Percentiles rank a stretch among this genome's conserved stretches.
Evolutionary conservation across 257 asterid genomes (phyloP).

Genomic region (Salvia miltiorrhiza): DNA sequence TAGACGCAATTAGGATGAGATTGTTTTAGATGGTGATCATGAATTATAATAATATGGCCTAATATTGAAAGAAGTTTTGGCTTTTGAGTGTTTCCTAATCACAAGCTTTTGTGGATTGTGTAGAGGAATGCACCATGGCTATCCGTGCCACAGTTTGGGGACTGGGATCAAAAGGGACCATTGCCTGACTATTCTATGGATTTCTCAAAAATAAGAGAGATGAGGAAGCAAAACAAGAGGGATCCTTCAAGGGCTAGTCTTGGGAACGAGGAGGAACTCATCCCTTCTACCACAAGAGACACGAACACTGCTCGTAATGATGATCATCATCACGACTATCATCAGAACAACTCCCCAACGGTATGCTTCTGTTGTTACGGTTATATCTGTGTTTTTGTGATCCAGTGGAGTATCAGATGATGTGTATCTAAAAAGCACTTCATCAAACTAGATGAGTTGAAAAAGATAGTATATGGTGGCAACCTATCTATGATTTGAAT

Average conservation of each 20-base stretch:
- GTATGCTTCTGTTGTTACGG: slow-evolving; percentile 31
- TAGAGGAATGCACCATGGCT: slow-evolving; percentile 71
- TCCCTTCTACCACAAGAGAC: slow-evolving; percentile 40
- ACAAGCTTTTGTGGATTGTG: slow-evolving; percentile 9
- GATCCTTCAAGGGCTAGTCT: slow-evolving; percentile 83
- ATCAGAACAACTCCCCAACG: slow-evolving; percentile 61
- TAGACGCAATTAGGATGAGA: not conserved
- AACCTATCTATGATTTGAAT: not conserved
- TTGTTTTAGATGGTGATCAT: not conserved
- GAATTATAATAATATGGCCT: not conserved
- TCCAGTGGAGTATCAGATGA: not conserved
- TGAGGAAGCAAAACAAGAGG: slow-evolving; percentile 83
- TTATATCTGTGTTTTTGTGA: not conserved
- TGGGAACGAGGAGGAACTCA: slow-evolving; percentile 83
- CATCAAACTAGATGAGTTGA: not conserved
- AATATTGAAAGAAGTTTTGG: not conserved
- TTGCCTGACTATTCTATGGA: slow-evolving; percentile 88
- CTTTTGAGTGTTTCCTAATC: not conserved
- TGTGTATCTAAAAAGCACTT: not conserved
- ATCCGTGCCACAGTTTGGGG: slow-evolving; percentile 93
- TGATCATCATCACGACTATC: slow-evolving; percentile 39
- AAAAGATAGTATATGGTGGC: not conserved
- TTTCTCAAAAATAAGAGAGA: slow-evolving; percentile 80
- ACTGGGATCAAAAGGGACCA: slow-evolving; percentile 86
- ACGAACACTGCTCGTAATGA: slow-evolving; percentile 31